phyloP scores from a whole-genome alignment of 2,329 filamentous ascomycete genomes.

The Hortaea werneckii region DNA sequence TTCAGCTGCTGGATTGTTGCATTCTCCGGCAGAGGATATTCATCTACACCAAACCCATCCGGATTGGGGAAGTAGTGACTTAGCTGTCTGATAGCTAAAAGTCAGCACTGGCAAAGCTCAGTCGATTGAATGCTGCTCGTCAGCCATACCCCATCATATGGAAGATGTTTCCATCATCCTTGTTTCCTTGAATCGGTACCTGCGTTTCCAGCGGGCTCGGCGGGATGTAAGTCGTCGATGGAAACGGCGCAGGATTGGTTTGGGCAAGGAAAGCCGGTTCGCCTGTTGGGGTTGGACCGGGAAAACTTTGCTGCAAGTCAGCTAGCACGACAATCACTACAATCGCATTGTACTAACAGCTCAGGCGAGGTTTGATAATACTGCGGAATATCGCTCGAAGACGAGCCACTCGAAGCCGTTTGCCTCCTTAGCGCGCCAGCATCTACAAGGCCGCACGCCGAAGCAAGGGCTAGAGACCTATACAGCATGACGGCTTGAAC shows the following conservation, averaged over 20 bases:
- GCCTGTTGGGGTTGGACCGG: slow-evolving; percentile 61
- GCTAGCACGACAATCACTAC: neutral
- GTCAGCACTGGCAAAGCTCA: no score
- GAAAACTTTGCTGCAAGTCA: neutral
- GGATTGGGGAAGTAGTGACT: slow-evolving; percentile 61
- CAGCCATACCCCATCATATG: slow-evolving; percentile 47
- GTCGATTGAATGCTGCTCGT: no score
- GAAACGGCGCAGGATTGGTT: slow-evolving; percentile 56
- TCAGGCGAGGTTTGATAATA: slow-evolving; percentile 55
- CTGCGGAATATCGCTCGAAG: slow-evolving; percentile 37
- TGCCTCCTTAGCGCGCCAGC: slow-evolving; percentile 14
- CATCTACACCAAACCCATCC: slow-evolving; percentile 60
- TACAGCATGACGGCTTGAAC: slow-evolving; percentile 24
- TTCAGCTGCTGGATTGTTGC: slow-evolving; percentile 60
- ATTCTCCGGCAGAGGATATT: slow-evolving; percentile 56
- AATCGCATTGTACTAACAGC: slow-evolving; percentile 25
- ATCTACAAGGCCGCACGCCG: slow-evolving; percentile 14
- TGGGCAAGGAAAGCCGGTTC: slow-evolving; percentile 60
- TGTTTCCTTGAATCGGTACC: slow-evolving; percentile 52
- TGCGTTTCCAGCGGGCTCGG: slow-evolving; percentile 63
- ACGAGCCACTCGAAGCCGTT: slow-evolving; percentile 8
- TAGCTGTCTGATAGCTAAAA: slow-evolving; percentile 32
- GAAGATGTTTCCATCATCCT: slow-evolving; percentile 55
- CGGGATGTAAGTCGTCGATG: slow-evolving; percentile 51
- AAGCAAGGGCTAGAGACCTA: slow-evolving; percentile 20